These are phyloP conservation scores for Trichoderma atrobrunneum DNA, from an alignment of 2,329 filamentous ascomycete genomes.

Conservation along the genomic window DNA sequence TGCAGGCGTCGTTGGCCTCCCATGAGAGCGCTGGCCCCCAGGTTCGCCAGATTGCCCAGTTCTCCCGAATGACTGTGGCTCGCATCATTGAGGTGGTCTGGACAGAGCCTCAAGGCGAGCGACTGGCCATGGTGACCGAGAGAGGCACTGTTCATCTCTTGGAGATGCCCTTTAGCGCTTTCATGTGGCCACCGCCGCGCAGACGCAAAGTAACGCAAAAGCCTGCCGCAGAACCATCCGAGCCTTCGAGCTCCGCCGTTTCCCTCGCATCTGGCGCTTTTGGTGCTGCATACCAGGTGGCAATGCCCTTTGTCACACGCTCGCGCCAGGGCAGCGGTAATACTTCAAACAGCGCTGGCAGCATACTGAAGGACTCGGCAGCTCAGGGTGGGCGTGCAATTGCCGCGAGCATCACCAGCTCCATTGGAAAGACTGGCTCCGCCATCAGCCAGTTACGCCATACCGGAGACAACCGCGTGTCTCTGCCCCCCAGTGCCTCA, in stretches of 20 bases:
- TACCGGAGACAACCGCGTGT: slow-evolving; percentile 71
- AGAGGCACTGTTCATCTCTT: slow-evolving; percentile 94
- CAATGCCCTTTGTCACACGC: slow-evolving; percentile 57
- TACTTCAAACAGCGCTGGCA: slow-evolving; percentile 34
- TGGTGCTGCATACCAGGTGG: slow-evolving; percentile 67
- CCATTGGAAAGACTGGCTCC: slow-evolving; percentile 69
- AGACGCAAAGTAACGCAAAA: slow-evolving; percentile 47
- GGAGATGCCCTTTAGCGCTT: slow-evolving; percentile 77
- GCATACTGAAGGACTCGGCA: slow-evolving; percentile 56
- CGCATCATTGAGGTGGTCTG: slow-evolving; percentile 88
- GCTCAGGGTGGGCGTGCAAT: slow-evolving; percentile 70
- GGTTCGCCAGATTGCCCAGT: slow-evolving; percentile 83
- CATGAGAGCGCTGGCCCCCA: slow-evolving; percentile 49
- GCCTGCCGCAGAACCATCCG: slow-evolving; percentile 45
- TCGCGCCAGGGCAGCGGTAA: slow-evolving; percentile 51
- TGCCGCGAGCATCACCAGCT: slow-evolving; percentile 70
- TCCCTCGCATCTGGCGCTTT: slow-evolving; percentile 69
- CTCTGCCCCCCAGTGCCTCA: slow-evolving; percentile 57
- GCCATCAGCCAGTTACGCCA: slow-evolving; percentile 69
- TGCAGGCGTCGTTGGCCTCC: slow-evolving; percentile 49
- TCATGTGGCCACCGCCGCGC: slow-evolving; percentile 79
- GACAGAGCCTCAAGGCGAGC: slow-evolving; percentile 77
- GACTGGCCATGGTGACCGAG: slow-evolving; percentile 85
- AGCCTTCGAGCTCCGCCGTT: slow-evolving; percentile 54
- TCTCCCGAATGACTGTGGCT: slow-evolving; percentile 86